phyloP scores from a whole-genome alignment of 805 yeast genomes.

The Cyberlindnera veronae region DNA sequence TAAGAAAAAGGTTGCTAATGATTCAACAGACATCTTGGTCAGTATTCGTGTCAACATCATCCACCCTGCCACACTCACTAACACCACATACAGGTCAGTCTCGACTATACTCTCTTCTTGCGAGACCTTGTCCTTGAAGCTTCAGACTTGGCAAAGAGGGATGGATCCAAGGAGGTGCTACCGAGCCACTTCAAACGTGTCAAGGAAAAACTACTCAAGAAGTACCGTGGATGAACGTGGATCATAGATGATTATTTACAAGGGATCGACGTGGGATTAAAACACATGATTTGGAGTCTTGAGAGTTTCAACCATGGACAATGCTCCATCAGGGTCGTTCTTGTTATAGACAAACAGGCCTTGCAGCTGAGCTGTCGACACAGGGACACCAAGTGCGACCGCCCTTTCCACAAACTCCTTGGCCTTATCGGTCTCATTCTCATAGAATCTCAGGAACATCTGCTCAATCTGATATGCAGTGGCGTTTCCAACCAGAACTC shows the following conservation, averaged over 20 bases:
- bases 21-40: conserved; percentile 39
- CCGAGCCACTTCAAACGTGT: conserved; percentile 40
- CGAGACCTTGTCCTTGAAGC: conserved; percentile 37
- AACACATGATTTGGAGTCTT: conserved; percentile 34
- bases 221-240: conserved; percentile 32
- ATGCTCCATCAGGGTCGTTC: conserved; percentile 72
- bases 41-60: conserved; percentile 1
- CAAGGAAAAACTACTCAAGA: conserved; percentile 30
- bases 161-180: conserved; percentile 41
- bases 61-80: background rate
- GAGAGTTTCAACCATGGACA: conserved; percentile 51
- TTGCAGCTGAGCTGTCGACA: conserved; percentile 93
- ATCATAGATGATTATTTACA: no score
- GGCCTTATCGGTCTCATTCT: conserved; percentile 53
- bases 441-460: conserved; percentile 90
- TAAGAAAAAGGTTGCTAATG: conserved; percentile 30
- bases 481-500: conserved; percentile 84
- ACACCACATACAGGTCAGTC: conserved; percentile 30
- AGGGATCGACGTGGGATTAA: conserved; percentile 19
- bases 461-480: conserved; percentile 68
- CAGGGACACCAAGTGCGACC: conserved; percentile 45
- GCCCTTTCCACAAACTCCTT: conserved; percentile 39
- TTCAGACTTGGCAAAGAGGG: conserved; percentile 33
- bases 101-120: conserved; percentile 47
- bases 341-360: conserved; percentile 94